Base-by-base conservation (phyloP, 2,329 filamentous ascomycete genomes). In the Cordyceps militaris region DNA sequence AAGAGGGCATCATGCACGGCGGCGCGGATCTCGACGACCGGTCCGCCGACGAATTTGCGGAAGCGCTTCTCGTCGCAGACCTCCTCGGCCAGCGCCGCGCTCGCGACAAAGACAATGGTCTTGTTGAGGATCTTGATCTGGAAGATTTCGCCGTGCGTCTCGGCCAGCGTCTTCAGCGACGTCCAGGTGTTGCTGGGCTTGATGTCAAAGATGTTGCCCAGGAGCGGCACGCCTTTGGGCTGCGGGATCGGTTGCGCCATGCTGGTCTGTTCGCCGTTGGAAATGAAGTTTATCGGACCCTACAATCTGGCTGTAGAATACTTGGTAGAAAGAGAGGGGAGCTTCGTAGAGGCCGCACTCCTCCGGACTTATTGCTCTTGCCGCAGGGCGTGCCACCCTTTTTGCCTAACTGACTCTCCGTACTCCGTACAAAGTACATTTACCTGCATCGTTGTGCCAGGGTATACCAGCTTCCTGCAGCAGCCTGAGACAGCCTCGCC, bases 1-100 rank as follows among this genome's bases (percentile, higher is more conserved):
- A 81, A 81, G n/a, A 81, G 73, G 3, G 76, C 63, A 60, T 79
- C 76, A 65, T 81, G 73, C 10, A 80, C 78, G 6, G 75, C 69
- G 28, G 72, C 70, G 23, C 78, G 73, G 58, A 81, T 81, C 70
- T 81, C 76, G 52, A 79, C 73, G 52, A 82, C 71, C 4, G 79
- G 78, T 0, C 78, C 78, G 30, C 77, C 77, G 1, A 82, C 78
- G 60, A 71, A 80, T 63, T 82, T 82, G 57, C 78, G 76, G 66
- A 81, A 82, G 0, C 79, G 74, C 63, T 71, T 75, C 70, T 81
- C 70, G 64, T 82, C 78, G 63, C 78, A 81, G 2, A 81, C 66
- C 63, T 79, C 79, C 24, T 74, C 70, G 24, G 77, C 73, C 8
- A 81, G 72, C n/a, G 72, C 74, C 8, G 69, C 71, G 53, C 78